phyloP scores from a whole-genome alignment of 2,329 filamentous ascomycete species.

The Ascochyta koolunga region DNA sequence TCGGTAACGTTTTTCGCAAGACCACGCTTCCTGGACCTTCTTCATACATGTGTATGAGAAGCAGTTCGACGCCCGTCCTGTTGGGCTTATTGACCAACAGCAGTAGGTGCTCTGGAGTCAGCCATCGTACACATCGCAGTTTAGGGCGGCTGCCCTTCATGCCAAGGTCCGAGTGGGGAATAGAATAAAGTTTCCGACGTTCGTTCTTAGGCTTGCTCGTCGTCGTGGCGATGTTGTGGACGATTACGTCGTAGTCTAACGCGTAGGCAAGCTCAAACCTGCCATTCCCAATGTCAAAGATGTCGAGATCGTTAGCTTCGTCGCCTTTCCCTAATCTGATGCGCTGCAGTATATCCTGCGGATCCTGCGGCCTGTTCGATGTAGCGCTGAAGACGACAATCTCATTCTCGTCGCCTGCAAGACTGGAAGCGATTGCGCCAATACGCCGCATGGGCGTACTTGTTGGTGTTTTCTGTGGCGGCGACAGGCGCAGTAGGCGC shows the following conservation, averaged over 20 bases:
- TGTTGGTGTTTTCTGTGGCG: conserved; percentile 55
- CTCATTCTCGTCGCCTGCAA: conserved; percentile 73
- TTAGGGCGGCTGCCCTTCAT: conserved; percentile 55
- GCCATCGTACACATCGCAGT: conserved; percentile 62
- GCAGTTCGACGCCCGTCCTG: conserved; percentile 61
- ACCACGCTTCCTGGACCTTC: conserved; percentile 58
- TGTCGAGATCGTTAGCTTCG: conserved; percentile 73
- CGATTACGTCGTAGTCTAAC: conserved; percentile 74
- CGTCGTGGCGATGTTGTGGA: conserved; percentile 62
- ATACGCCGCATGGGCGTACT: conserved; percentile 64
- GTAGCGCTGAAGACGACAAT: conserved; percentile 79
- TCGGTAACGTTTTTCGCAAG: conserved; percentile 66
- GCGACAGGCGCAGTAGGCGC: conserved; percentile 63
- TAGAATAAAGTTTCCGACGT: conserved; percentile 38
- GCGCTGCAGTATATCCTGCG: conserved; percentile 59
- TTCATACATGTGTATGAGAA: conserved; percentile 65
- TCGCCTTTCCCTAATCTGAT: conserved; percentile 58
- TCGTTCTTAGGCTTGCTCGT: conserved; percentile 42
- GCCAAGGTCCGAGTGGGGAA: conserved; percentile 41
- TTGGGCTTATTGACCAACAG: conserved; percentile 63
- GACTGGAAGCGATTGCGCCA: conserved; percentile 78
- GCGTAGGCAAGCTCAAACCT: conserved; percentile 79
- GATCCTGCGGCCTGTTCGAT: conserved; percentile 54
- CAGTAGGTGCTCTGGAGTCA: conserved; percentile 60
- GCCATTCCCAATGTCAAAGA: conserved; percentile 66